Evolutionary conservation across 805 yeast species (phyloP).

Genomic region (Wickerhamomyces ciferrii): DNA sequence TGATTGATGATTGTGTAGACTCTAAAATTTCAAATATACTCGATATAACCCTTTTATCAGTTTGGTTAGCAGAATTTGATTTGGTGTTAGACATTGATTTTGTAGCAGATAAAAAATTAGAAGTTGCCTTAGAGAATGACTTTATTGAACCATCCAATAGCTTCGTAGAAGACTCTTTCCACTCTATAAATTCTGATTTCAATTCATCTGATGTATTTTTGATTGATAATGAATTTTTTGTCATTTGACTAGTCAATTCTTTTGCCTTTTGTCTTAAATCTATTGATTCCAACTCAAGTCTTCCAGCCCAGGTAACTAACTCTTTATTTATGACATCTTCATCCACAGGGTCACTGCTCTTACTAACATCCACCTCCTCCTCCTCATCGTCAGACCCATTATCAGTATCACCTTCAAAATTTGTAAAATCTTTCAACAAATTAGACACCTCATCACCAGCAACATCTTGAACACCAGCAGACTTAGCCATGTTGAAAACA

Average conservation of each 20-base stretch:
- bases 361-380: too few relatives aligned
- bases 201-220: not conserved
- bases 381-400: not conserved
- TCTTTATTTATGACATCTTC: constrained; percentile 27
- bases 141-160: not conserved
- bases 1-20: not conserved
- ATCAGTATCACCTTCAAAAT: constrained; percentile 3
- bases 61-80: too few relatives aligned
- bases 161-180: not conserved
- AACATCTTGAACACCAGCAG: not conserved
- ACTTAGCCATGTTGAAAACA: too few relatives aligned
- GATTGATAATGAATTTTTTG: constrained; percentile 5
- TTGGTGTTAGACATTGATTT: not conserved
- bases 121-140: not conserved
- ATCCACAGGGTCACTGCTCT: not conserved
- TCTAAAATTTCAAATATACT: not conserved
- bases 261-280: constrained; percentile 31
- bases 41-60: not conserved
- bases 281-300: constrained; percentile 42
- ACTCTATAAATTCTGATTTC: not conserved
- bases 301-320: constrained; percentile 43
- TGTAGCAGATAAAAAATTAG: not conserved
- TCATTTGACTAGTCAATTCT: constrained; percentile 9
- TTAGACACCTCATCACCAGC: not conserved
- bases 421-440: not conserved